A percentile compares a stretch with the other conserved stretches of the same genome.
phyloP scores from a whole-genome alignment of 2,329 filamentous ascomycete species.

The Tolypocladium amazonense region DNA sequence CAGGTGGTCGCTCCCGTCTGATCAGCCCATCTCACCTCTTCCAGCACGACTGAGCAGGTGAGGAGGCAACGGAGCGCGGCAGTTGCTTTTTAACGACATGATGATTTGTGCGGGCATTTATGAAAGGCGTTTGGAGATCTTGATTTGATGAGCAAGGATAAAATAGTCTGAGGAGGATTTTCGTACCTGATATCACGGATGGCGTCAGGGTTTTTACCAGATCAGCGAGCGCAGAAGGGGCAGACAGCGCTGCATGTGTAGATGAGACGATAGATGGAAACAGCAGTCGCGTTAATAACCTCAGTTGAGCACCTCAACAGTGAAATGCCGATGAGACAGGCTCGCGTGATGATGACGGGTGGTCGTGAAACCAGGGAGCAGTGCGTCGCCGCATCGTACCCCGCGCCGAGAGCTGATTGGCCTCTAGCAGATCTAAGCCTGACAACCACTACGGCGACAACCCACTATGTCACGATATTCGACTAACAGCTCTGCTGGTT shows the following conservation, averaged over 20 bases:
- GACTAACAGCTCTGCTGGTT: slow-evolving; percentile 4
- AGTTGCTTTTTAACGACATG: background rate
- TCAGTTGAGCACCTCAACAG: background rate
- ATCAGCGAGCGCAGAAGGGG: background rate
- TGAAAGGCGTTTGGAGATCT: background rate
- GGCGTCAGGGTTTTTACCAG: background rate
- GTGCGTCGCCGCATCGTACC: slow-evolving; percentile 6
- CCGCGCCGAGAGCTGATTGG: slow-evolving; percentile 9
- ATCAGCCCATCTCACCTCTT: slow-evolving; percentile 1
- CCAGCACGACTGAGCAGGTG: background rate
- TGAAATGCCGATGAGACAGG: background rate
- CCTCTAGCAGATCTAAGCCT: background rate
- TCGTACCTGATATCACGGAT: background rate
- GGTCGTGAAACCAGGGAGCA: background rate
- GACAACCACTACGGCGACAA: background rate
- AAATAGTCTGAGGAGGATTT: background rate
- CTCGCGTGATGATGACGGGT: background rate
- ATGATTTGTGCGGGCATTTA: background rate
- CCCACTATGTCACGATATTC: background rate
- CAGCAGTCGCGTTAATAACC: no score
- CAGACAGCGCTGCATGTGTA: background rate
- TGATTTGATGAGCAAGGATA: slow-evolving; percentile 13
- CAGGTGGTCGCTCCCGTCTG: slow-evolving; percentile 17
- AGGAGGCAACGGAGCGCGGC: background rate
- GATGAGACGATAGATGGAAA: background rate